Evolutionary conservation across 495 filamentous ascomycete genomes (phyloP), one percentile per base, ranked within the genome.

Genomic region (Xylaria intraflava): DNA sequence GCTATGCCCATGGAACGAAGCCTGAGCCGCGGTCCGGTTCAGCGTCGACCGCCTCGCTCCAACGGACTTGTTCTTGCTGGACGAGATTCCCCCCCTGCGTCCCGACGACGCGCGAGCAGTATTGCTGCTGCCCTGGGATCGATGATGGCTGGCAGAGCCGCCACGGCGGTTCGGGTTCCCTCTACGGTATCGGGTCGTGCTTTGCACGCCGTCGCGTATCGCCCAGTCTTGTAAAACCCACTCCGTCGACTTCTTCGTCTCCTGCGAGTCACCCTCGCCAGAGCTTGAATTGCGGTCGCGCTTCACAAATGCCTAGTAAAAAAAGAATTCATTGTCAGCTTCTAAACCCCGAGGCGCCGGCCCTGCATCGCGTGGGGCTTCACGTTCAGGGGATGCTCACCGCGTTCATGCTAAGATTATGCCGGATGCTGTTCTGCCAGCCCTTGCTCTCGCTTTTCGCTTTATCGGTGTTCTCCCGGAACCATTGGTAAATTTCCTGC

Each of bases 351-450:
- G 16, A 31, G n/a, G n/a, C n/a, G 42, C 50, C 6, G 46, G 12
- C 26, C 52, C n/a, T 9, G 3, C 19, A 12, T 12, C 0, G 17
- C 0, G 2, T 9, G 23, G 2, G 6, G 2, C 2, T n/a, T 8
- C 30, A 36, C 31, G 11, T 17, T 10, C 4, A 8, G 8, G n/a
- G 7, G 26, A 35, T 11, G 78, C 88, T 68, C 79, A 96, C 93
- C 36, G 75, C 78, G 62, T 98, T 98, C 93, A 98, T 98, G 11
- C 90, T 96, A 0, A 98, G 72, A 61, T 98, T 98, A 62, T 98
- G 93, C 6, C 93, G 83, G 49, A 98, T 93, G 67, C 90, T 96
- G 70, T 96, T 97, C 69, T 93, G 87, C 93, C 94, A 97, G 3
- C 91, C 94, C 61, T 85, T 88, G 24, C 71, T 76, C 14, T 77